Base-by-base conservation (phyloP, 2,329 filamentous ascomycete species). In the Paracoccidioides brasiliensis region DNA sequence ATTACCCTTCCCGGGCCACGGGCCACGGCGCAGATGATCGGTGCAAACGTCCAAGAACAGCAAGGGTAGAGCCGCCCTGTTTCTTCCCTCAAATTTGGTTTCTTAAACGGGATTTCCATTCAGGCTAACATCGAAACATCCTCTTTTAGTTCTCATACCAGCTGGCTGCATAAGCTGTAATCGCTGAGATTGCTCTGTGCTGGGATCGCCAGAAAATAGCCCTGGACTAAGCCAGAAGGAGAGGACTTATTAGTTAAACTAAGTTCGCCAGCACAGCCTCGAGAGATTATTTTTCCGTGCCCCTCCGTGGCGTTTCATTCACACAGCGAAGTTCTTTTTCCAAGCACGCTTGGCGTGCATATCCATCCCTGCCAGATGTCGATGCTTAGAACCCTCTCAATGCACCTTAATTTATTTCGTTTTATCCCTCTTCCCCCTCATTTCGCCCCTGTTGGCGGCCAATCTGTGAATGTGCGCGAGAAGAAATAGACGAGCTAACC, bases 311-410 rank as follows among this genome's bases (percentile, higher is more conserved):
- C 52, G 41, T 10, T 33, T 14, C 43, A 22, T 43, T 35, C 43
- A 38, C 37, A 35, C 53, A 43, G 53, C 53, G 35, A 15, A 8
- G 42, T 48, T 49, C 32, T 22, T 43, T 10, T 54, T 46, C 28
- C 15, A 40, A 54, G 10, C 5, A 41, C 33, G 33, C 42, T 48
- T 54, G 44, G 44, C 53, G 38, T 48, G 53, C 44, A 54, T 10
- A 12, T 37, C 8, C 22, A 54, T 54, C 53, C 53, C 53, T 54
- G 53, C 43, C n/a, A n/a, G 32, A 54, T 54, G 49, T 46, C 43
- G 53, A 40, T 54, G 35, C 35, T 42, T 9, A 42, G 35, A 22
- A 41, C 41, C 10, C 37, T 30, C 41, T 22, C 12, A 32, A 42
- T 38, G 28, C 38, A 5, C 14, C 10, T 41, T 52, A 32, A 15